Conservation (phyloP, 129 eudicot genomes). For the Dittrichia graveolens region DNA sequence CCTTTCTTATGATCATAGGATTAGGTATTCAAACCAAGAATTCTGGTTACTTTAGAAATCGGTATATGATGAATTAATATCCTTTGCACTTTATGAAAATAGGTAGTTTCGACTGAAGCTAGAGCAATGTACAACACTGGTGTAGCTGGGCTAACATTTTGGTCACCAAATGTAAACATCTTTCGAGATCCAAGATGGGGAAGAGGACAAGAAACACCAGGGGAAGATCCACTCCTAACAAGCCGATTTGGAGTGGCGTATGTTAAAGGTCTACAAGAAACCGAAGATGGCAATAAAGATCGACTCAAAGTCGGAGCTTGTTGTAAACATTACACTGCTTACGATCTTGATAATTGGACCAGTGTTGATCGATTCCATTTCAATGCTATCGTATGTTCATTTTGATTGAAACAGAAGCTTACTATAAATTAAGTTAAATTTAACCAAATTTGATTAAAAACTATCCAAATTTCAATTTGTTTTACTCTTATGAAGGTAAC, state of each 20-base stretch:
- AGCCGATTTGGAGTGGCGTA: constrained; percentile 63
- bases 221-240: constrained; percentile 76
- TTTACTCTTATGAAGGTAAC: constrained; percentile 23
- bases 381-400: constrained; percentile 32
- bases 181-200: constrained; percentile 97
- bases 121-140: constrained; percentile 94
- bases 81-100: neutral
- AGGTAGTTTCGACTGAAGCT: constrained; percentile 88
- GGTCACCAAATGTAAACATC: constrained; percentile 96
- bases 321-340: constrained; percentile 43
- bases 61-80: no score
- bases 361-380: constrained; percentile 39
- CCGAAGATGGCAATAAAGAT: constrained; percentile 22
- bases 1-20: no score
- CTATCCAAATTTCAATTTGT: neutral
- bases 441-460: no score
- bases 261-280: constrained; percentile 79
- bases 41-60: no score
- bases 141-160: constrained; percentile 74
- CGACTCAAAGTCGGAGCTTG: constrained; percentile 43
- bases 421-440: no score
- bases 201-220: constrained; percentile 96
- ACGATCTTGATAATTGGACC: constrained; percentile 46
- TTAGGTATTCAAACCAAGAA: no score
- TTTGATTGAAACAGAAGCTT: neutral